These are phyloP conservation scores for Cicer yamashitae DNA, from an alignment of 306 rosid species.

Conservation along the genomic window DNA sequence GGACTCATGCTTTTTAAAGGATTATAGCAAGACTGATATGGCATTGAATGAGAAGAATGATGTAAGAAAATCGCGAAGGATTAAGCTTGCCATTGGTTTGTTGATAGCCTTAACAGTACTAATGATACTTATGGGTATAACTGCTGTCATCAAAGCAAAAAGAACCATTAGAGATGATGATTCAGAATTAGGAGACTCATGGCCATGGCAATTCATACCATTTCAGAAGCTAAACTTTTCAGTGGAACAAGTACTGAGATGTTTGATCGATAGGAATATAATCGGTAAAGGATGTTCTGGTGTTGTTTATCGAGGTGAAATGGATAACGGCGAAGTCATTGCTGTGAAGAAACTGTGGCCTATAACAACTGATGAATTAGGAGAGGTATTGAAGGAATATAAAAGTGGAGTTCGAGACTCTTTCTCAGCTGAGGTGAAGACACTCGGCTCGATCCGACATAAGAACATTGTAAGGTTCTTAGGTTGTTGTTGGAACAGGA, in stretches of 20 bases:
- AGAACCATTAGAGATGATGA: slow-evolving; percentile 64
- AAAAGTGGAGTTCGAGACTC: slow-evolving; percentile 82
- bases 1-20: slow-evolving; percentile 70
- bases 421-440: slow-evolving; percentile 79
- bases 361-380: slow-evolving; percentile 52
- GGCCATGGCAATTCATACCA: slow-evolving; percentile 94
- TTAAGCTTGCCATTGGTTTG: slow-evolving; percentile 77
- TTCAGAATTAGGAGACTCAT: slow-evolving; percentile 79
- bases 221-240: slow-evolving; percentile 91
- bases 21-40: slow-evolving; percentile 47
- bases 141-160: slow-evolving; percentile 79
- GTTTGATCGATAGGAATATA: slow-evolving; percentile 75
- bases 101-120: slow-evolving; percentile 67
- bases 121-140: slow-evolving; percentile 75
- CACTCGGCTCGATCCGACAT: slow-evolving; percentile 88
- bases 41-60: slow-evolving; percentile 48
- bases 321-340: slow-evolving; percentile 73
- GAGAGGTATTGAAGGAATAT: slow-evolving; percentile 59
- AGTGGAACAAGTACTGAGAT: slow-evolving; percentile 71
- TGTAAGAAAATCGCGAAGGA: slow-evolving; percentile 58
- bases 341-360: slow-evolving; percentile 99
- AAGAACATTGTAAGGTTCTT: slow-evolving; percentile 91
- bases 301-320: slow-evolving; percentile 83
- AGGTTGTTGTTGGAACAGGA: slow-evolving; percentile 82
- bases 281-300: slow-evolving; percentile 96